Base-by-base conservation (phyloP, 768 basidiomycete species). In the Mycena pura region DNA sequence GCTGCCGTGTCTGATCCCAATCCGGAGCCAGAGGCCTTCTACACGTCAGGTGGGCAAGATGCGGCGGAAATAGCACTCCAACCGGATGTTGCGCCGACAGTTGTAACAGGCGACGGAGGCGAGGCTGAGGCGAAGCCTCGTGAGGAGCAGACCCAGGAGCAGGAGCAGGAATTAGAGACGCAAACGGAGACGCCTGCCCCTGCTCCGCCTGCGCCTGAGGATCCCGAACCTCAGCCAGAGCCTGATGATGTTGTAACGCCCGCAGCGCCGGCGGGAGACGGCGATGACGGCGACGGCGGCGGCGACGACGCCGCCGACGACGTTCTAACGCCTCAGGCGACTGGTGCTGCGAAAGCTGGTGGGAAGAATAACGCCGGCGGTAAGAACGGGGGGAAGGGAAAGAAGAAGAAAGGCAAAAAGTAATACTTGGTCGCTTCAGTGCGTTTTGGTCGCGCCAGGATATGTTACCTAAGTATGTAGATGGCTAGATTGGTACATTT, bases 321-420 rank as follows among this genome's bases (percentile, higher is more conserved):
- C 24, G 38, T 38, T 28, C 38, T 32, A 13, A 14, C 51, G 40
- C 34, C 49, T 11, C 34, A 36, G 34, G 34, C 17, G 9, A 27
- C 51, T 52, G 11, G 9, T 34, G 38, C 25, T 55, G 45, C 44
- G 25, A 56, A 56, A 47, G 44, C 34, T 24, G 55, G 19, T 19
- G 55, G 45, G n/a, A 56, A 56, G 55, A 56, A 56, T 55, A 45
- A 31, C 28, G 55, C 32, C 17, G 54, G 54, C 24, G 54, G 43
- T 31, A 38, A n/a, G 55, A 57, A 48, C 21, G 46, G 45, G 24
- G 55, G 45, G 36, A 57, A 57, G 38, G 54, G 45, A 21, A 47
- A 47, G 55, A 57, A 57, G 55, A 57, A 57, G 56, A 57, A 57
- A 40, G 46, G 46, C 19, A 57, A 57, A 29, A n/a, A 29, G 55